Evolutionary conservation across 2,329 filamentous ascomycete genomes (phyloP), one percentile per base, ranked within the genome.

Genomic region (Alternaria incomplexa): DNA sequence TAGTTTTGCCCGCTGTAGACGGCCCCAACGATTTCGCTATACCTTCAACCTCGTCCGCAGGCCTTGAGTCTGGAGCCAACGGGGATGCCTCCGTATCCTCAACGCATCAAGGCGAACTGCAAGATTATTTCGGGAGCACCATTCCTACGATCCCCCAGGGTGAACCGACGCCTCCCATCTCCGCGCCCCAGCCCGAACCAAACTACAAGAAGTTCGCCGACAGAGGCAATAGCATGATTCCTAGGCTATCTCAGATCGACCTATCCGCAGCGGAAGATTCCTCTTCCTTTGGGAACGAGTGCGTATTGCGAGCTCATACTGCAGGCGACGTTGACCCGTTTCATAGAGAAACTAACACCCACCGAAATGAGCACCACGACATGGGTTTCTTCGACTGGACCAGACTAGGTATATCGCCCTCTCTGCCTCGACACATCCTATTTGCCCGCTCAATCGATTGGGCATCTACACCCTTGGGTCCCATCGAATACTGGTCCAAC

Each of bases 351-450:
- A 56, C 66, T 4, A 68, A 65, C 56, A 22, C 56, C 26, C 58
- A 66, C 48, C 60, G 71, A 23, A 65, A 75, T 30, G 64, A 74
- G n/a, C 52, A 43, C 26, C 69, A 73, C 61, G 73, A 84, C 55
- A 73, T 83, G 68, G 83, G 86, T 12, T 91, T 88, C 30, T 95
- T 94, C 74, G 93, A 96, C 78, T 96, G 93, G 93, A 96, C 92
- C 5, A 86, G 88, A 57, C 84, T 95, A 52, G 87, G 90, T 2
- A 55, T 90, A 12, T 87, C 87, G 5, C 82, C 88, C 13, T 85
- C 85, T 25, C 83, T 94, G 44, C 90, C 91, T 2, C 81, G 84
- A 9, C 92, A 96, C 74, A 90, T 95, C 50, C 87, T 85, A 57
- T 92, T 95, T 69, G 90, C 90, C 17, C 87, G 91, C 40, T 88